Evolutionary conservation across 495 filamentous ascomycete species (phyloP).

Genomic region (Lepraria neglecta): DNA sequence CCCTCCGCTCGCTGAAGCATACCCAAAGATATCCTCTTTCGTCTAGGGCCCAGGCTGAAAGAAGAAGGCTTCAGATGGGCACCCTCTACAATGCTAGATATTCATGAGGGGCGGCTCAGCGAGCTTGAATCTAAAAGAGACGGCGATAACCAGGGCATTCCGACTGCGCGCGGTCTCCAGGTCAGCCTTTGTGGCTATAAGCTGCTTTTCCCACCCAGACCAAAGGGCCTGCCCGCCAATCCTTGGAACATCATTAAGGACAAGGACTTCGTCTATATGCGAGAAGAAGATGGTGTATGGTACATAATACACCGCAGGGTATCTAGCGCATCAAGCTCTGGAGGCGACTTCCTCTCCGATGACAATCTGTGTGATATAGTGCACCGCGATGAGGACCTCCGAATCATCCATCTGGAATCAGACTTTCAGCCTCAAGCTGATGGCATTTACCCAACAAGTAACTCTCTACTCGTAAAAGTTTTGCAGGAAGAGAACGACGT

Average conservation of each 20-base stretch:
- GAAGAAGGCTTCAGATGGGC: conserved; percentile 17
- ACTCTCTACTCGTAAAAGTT: conserved; percentile 4
- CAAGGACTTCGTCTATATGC: conserved; percentile 7
- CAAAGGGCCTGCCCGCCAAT: neutral
- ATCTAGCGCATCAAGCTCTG: neutral
- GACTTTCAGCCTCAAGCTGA: neutral
- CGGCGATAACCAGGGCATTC: neutral
- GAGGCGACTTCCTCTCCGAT: conserved; percentile 6
- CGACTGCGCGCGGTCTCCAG: conserved; percentile 8
- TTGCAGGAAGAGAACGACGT: neutral
- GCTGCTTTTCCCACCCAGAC: neutral
- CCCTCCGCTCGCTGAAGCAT: conserved; percentile 8
- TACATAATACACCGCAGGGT: conserved; percentile 2
- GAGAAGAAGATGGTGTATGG: conserved; percentile 15
- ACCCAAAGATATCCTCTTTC: conserved; percentile 17
- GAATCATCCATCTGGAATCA: neutral
- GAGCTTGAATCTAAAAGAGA: neutral
- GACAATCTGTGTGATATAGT: neutral
- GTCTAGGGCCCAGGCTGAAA: conserved; percentile 14
- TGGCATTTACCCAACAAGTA: neutral
- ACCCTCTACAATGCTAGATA: neutral
- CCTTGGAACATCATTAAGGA: conserved; percentile 1
- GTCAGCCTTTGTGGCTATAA: conserved; percentile 5
- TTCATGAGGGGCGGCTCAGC: neutral
- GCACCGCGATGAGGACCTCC: neutral